A percentile compares a stretch with the other conserved stretches of the same genome.
Conservation (phyloP, 768 basidiomycete species). For the Russula compacta region DNA sequence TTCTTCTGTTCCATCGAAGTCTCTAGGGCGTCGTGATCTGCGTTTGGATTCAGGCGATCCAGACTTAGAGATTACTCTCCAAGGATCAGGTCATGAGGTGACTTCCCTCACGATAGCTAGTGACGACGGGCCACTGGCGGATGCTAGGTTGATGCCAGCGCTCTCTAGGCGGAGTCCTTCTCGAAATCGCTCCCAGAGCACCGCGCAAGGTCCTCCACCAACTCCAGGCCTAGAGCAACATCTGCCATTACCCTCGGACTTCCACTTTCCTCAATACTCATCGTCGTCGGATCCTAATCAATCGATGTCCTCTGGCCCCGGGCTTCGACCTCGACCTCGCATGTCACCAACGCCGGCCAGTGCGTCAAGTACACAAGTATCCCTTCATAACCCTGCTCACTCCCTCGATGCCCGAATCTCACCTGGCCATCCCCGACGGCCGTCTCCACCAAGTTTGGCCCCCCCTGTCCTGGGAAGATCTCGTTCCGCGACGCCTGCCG, state of each 20-base stretch:
- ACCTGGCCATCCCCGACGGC: conserved; percentile 13
- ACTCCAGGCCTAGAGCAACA: conserved; percentile 4
- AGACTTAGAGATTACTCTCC: not conserved
- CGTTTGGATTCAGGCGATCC: not conserved
- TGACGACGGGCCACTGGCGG: not conserved
- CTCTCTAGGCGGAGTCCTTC: conserved; percentile 1
- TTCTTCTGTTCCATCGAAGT: not conserved
- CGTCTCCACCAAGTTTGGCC: conserved; percentile 26
- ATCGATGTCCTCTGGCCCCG: not conserved
- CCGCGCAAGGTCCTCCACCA: not conserved
- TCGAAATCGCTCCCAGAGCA: conserved; percentile 11
- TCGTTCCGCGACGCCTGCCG: conserved; percentile 29
- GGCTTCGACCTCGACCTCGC: not conserved
- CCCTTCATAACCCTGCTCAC: conserved; percentile 41
- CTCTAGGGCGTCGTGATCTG: not conserved
- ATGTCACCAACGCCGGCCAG: conserved; percentile 8
- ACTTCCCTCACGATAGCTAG: not conserved
- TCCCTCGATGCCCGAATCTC: conserved; percentile 41
- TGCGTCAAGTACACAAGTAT: not conserved
- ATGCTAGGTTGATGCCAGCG: not conserved
- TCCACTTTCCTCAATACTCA: conserved; percentile 31
- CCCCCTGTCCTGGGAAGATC: conserved; percentile 27
- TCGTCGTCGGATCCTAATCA: conserved; percentile 6
- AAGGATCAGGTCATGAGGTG: not conserved
- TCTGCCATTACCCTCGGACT: conserved; percentile 19